Percentiles rank a stretch among this genome's conserved stretches.
Evolutionary conservation across 208 protist genomes (phyloP).

Genomic region (Leishmania aethiopica): DNA sequence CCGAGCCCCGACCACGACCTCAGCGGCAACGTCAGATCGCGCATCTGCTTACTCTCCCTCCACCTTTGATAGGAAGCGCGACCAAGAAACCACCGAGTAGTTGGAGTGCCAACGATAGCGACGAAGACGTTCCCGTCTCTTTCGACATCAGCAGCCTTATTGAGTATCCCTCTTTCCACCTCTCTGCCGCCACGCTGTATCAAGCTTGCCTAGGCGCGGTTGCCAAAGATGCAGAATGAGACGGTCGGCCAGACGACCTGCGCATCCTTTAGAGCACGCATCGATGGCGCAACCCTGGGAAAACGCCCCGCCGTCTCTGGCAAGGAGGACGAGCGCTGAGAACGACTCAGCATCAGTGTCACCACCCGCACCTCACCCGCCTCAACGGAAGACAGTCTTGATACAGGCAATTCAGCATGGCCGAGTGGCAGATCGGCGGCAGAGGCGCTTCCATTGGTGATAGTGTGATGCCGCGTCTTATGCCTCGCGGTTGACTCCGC

Average conservation of each 20-base stretch:
- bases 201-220: conserved; percentile 11
- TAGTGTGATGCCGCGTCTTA: too few species aligned
- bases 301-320: not conserved
- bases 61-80: not conserved
- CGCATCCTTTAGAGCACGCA: not conserved
- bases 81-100: not conserved
- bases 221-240: conserved; percentile 53
- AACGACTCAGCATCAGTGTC: conserved; percentile 8
- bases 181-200: not conserved
- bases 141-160: not conserved
- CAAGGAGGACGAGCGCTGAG: not conserved
- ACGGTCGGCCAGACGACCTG: conserved; percentile 22
- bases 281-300: not conserved
- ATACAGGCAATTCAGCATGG: conserved; percentile 15
- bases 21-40: not conserved
- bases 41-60: not conserved
- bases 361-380: conserved; percentile 25
- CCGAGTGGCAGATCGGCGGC: conserved; percentile 3
- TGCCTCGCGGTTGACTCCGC: not conserved
- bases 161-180: not conserved
- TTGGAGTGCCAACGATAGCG: not conserved
- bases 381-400: conserved; percentile 2
- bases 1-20: not conserved
- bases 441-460: not conserved
- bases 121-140: not conserved